phyloP scores from a whole-genome alignment of 2,329 filamentous ascomycete species.

The Aspergillus felis region DNA sequence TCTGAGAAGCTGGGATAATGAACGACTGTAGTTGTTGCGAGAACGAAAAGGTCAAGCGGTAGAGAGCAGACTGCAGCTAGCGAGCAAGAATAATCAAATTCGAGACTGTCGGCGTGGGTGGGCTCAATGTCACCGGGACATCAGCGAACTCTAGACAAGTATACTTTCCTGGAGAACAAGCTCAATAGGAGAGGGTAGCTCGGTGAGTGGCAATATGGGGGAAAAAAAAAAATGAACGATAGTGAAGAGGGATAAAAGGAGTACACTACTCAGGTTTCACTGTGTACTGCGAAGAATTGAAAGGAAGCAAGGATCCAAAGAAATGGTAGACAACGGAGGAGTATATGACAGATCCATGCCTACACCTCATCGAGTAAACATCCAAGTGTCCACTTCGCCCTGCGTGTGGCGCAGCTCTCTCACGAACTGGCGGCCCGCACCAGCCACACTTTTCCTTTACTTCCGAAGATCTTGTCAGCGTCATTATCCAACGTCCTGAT shows the following conservation, averaged over 20 bases:
- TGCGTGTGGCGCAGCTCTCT: conserved; percentile 13
- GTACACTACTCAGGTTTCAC: not conserved
- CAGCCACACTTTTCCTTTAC: conserved; percentile 15
- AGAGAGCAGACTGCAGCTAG: conserved; percentile 18
- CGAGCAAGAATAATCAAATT: conserved; percentile 1
- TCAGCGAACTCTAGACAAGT: conserved; percentile 46
- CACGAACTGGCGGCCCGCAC: not conserved
- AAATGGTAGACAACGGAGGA: conserved; percentile 1
- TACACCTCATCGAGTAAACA: conserved; percentile 4
- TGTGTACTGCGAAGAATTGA: not conserved
- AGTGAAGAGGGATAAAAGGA: not conserved
- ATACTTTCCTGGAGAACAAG: conserved; percentile 4
- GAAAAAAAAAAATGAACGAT: conserved; percentile 4
- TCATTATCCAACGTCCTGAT: conserved; percentile 2
- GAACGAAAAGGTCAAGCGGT: not conserved
- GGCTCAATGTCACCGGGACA: conserved; percentile 31
- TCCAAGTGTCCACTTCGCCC: conserved; percentile 24
- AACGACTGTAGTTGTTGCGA: not conserved
- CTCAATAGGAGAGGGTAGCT: not conserved
- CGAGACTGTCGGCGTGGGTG: conserved; percentile 2
- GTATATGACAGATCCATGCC: conserved; percentile 11
- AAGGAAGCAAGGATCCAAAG: not conserved
- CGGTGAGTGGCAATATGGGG: too few relatives aligned
- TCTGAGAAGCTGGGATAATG: not conserved
- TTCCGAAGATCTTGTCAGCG: not conserved